These are phyloP conservation scores for Eucalyptus pauciflora DNA, from an alignment of 345 rosid species.

Conservation along the genomic window DNA sequence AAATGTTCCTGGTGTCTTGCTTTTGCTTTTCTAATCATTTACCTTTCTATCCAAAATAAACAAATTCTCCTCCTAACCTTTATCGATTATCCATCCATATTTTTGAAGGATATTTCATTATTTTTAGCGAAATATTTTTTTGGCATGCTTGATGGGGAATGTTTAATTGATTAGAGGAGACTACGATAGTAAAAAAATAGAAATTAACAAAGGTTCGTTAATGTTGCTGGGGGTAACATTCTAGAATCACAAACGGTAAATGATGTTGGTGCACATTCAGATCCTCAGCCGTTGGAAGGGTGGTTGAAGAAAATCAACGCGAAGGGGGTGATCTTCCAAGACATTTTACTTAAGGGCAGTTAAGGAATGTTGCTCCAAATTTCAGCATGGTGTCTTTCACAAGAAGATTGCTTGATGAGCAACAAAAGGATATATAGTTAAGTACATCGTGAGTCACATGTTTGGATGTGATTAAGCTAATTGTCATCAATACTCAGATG, in stretches of 20 bases:
- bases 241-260: not conserved
- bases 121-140: not conserved
- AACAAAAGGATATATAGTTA: not conserved
- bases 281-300: not conserved
- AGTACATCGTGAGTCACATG: not conserved
- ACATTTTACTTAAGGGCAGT: not conserved
- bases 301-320: not conserved
- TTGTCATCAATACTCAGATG: not conserved
- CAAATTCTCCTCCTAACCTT: not conserved
- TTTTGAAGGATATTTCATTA: not conserved
- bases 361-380: not conserved
- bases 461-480: not conserved
- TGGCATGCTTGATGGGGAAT: not conserved
- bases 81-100: not conserved
- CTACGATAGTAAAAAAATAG: not conserved
- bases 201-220: not conserved
- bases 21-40: not conserved
- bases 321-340: not conserved
- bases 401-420: not conserved
- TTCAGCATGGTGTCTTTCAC: not conserved
- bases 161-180: not conserved
- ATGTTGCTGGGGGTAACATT: not conserved
- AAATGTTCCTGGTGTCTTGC: not conserved
- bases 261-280: not conserved
- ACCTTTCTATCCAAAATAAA: not conserved